These are phyloP conservation scores for Ziziphus jujuba DNA, from an alignment of 306 rosid genomes.

Conservation along the genomic window DNA sequence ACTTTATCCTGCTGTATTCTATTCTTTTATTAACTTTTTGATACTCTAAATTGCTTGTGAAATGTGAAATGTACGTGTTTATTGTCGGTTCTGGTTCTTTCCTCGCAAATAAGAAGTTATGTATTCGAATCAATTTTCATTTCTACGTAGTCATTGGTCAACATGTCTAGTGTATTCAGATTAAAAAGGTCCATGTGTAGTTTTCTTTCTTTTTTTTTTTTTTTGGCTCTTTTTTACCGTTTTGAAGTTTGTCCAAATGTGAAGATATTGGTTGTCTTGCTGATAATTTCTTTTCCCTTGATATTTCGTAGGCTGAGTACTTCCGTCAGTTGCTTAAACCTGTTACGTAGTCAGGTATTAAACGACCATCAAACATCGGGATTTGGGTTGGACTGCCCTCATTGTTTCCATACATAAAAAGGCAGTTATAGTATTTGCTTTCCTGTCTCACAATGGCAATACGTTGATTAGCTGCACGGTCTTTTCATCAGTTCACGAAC, in stretches of 20 bases:
- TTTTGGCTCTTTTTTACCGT: no score
- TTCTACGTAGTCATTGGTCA: no score
- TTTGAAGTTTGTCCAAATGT: conserved; percentile 8
- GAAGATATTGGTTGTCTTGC: background rate
- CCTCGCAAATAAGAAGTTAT: no score
- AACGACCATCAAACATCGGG: conserved; percentile 26
- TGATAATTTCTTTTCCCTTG: conserved; percentile 16
- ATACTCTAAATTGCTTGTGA: no score
- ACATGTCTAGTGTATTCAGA: background rate
- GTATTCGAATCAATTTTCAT: no score
- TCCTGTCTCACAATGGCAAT: conserved; percentile 47
- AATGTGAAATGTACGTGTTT: no score
- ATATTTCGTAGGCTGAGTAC: conserved; percentile 76
- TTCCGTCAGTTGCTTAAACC: conserved; percentile 98
- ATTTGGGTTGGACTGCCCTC: conserved; percentile 41
- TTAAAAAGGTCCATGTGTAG: background rate
- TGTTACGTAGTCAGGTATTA: conserved; percentile 77
- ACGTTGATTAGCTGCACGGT: conserved; percentile 42
- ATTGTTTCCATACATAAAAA: conserved; percentile 43
- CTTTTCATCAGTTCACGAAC: conserved; percentile 40
- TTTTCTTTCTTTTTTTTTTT: background rate
- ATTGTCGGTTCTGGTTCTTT: no score
- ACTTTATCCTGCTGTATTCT: no score
- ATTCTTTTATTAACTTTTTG: no score
- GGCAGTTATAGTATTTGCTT: conserved; percentile 41